These are phyloP conservation scores for Colletotrichum musicola DNA, from an alignment of 2,329 filamentous ascomycete species.

Conservation along the genomic window DNA sequence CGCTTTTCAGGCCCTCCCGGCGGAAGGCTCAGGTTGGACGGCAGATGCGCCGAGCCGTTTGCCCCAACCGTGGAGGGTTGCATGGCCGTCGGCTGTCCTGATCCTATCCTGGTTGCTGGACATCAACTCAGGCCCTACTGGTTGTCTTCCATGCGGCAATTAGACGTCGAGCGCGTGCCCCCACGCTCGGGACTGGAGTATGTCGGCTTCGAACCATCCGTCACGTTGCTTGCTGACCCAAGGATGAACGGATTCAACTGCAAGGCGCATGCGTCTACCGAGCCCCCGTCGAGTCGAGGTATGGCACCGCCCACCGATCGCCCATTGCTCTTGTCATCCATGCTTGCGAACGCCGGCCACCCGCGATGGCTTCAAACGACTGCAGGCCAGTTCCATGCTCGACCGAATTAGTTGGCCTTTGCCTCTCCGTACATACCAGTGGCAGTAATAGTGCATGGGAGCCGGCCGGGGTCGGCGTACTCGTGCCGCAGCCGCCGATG, in stretches of 20 bases:
- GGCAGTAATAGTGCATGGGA: too few species aligned
- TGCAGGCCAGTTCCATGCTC: neutral
- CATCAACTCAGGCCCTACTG: neutral
- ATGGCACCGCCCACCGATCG: constrained; percentile 15
- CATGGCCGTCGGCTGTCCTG: constrained; percentile 10
- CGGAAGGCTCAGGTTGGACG: constrained; percentile 21
- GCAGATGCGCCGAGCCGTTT: constrained; percentile 33
- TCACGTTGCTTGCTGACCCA: constrained; percentile 13
- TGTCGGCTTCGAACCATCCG: constrained; percentile 3
- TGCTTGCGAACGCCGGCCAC: constrained; percentile 6
- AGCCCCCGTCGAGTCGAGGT: constrained; percentile 1
- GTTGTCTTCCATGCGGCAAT: neutral
- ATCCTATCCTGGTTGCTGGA: neutral
- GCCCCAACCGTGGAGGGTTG: constrained; percentile 16
- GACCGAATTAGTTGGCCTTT: too few species aligned
- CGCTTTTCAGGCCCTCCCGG: constrained; percentile 6
- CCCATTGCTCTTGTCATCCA: neutral
- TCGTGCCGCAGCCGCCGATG: too few species aligned
- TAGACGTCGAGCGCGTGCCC: neutral
- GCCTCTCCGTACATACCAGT: too few species aligned
- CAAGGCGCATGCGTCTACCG: constrained; percentile 10
- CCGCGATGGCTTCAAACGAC: constrained; percentile 5
- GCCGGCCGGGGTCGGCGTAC: too few species aligned
- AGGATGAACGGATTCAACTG: neutral
- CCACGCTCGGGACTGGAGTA: constrained; percentile 5